phyloP scores from a whole-genome alignment of 1,284 basidiomycete genomes.

The Malassezia brasiliensis region DNA sequence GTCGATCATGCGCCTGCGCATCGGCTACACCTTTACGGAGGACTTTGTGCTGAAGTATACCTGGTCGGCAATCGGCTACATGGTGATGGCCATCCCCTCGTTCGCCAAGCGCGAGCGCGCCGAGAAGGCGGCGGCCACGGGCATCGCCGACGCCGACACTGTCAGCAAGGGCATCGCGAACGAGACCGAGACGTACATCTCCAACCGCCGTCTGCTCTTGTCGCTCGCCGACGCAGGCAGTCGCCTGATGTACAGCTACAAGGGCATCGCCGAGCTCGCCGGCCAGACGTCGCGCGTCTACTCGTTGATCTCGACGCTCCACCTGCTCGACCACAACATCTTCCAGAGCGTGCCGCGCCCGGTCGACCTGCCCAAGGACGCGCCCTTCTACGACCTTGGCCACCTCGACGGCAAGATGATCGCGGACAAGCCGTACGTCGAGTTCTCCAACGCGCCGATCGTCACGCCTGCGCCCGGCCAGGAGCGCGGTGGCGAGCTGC shows the following conservation, averaged over 20 bases:
- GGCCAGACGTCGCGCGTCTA: slow-evolving; percentile 85
- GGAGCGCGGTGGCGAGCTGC: slow-evolving; percentile 54
- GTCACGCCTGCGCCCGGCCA: slow-evolving; percentile 58
- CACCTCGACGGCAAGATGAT: slow-evolving; percentile 49
- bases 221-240: slow-evolving; percentile 92
- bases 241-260: slow-evolving; percentile 79
- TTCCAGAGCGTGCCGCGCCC: slow-evolving; percentile 42
- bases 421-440: slow-evolving; percentile 21
- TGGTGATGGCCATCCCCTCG: slow-evolving; percentile 44
- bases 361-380: slow-evolving; percentile 24
- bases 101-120: slow-evolving; percentile 23
- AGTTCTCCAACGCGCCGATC: slow-evolving; percentile 58
- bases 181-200: slow-evolving; percentile 71
- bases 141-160: slow-evolving; percentile 52
- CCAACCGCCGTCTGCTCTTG: slow-evolving; percentile 70
- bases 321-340: slow-evolving; percentile 50
- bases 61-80: slow-evolving; percentile 46
- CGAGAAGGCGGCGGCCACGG: background rate
- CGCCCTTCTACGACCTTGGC: slow-evolving; percentile 41
- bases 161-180: slow-evolving; percentile 51
- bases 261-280: slow-evolving; percentile 73
- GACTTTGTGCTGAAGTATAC: slow-evolving; percentile 48
- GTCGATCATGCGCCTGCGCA: slow-evolving; percentile 70
- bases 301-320: slow-evolving; percentile 72
- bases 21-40: slow-evolving; percentile 45